Evolutionary conservation across 768 basidiomycete genomes (phyloP), one percentile per base, ranked within the genome.

Genomic region (Lactarius sanguifluus): DNA sequence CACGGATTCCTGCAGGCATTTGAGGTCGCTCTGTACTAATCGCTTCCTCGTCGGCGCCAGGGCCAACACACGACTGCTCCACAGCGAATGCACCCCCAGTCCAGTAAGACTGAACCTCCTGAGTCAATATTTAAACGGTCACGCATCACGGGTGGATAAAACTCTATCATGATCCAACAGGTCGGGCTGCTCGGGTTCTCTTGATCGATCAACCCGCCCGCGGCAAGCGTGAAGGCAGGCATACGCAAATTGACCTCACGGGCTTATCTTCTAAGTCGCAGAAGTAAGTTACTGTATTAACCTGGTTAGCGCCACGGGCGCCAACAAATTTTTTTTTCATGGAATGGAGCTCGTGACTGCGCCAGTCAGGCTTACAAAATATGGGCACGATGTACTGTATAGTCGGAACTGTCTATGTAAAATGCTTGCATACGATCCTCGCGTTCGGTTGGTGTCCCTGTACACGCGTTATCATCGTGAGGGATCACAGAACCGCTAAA

Each of bases 261-360:
- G 6, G 41, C 41, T 41, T 41, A 15, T 41, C 41, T 41, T 41
- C 41, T 41, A 41, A 41, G 41, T 18, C 41, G 15, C 41, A 41
- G 41, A 41, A 41, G 41, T 41, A 40, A 13, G 9, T 30, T 30
- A 13, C 3, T 38, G 38, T 40, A 16, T 41, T 41, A 41, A 18
- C 40, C 40, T 41, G 16, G 40, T 18, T 18, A 23, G 23, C 13
- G 50, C 23, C 3, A 16, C 13, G 16, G 15, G 40, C 16, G 40
- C 13, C 15, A 41, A 41, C 15, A 16, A 5, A n/a, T n/a, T 41
- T 15, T 41, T 41, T 7, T 15, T 38, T 38, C 36, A 38, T 38
- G 36, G 36, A 38, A 47, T 47, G n/a, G 45, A n/a, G n/a, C 47
- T 50, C 47, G 47, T 50, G 23, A 50, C 47, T n/a, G 47, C 34